Conservation (phyloP, 2,329 filamentous ascomycete species). For the Calonectria pteridis region DNA sequence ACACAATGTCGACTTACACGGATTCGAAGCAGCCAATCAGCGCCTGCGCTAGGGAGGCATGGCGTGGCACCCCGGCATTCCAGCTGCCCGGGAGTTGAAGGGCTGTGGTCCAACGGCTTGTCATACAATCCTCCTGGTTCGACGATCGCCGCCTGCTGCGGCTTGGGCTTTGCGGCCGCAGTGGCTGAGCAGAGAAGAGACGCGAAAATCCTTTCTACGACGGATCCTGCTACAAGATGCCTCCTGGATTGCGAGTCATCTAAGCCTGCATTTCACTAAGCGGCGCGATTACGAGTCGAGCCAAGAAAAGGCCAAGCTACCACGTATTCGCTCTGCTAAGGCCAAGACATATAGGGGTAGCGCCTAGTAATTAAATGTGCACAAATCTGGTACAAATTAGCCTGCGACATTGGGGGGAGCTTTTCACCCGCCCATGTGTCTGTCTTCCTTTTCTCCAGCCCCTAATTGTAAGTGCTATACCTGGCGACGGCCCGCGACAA, state of each 20-base stretch:
- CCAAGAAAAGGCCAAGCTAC: conserved; percentile 3
- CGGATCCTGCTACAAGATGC: neutral
- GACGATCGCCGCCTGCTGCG: neutral
- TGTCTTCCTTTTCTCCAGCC: neutral
- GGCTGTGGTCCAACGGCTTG: neutral
- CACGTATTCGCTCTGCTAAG: neutral
- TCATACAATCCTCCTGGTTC: neutral
- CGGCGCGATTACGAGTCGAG: neutral
- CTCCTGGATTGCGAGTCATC: neutral
- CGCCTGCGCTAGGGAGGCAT: neutral
- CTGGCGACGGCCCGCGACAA: neutral
- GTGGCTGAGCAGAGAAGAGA: neutral
- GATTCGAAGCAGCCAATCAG: neutral
- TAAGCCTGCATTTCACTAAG: neutral
- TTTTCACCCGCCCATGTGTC: neutral
- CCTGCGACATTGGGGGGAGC: neutral
- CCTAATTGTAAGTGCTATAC: neutral
- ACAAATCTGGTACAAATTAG: neutral
- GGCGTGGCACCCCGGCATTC: neutral
- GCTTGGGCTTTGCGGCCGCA: neutral
- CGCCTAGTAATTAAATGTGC: neutral
- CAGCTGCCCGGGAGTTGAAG: neutral
- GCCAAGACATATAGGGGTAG: neutral
- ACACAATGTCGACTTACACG: neutral
- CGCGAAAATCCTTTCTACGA: neutral